Conservation (phyloP, 805 yeast species). For the Cyberlindnera euphorbiiphila region DNA sequence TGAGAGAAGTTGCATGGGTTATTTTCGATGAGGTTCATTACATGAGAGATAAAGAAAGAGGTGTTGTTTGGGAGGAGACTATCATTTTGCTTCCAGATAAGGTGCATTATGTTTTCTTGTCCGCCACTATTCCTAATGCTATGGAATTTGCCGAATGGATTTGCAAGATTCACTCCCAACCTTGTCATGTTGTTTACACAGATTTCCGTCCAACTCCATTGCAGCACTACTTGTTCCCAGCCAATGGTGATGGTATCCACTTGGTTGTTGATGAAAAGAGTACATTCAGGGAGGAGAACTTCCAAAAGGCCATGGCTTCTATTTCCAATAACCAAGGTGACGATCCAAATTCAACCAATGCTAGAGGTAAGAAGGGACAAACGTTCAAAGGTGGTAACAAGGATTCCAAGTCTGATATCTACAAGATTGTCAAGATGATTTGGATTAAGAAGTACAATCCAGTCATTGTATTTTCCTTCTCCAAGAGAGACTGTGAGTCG, state of each 20-base stretch:
- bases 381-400: slow-evolving; percentile 83
- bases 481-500: slow-evolving; percentile 94
- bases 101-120: slow-evolving; percentile 87
- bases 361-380: slow-evolving; percentile 72
- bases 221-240: slow-evolving; percentile 96
- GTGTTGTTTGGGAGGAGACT: slow-evolving; percentile 99
- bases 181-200: slow-evolving; percentile 97
- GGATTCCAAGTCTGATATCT: slow-evolving; percentile 77
- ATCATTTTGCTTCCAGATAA: slow-evolving; percentile 93
- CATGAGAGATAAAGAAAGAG: slow-evolving; percentile 96
- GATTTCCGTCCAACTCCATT: slow-evolving; percentile 98
- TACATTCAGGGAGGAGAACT: slow-evolving; percentile 92
- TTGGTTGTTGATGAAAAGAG: slow-evolving; percentile 97
- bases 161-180: slow-evolving; percentile 89
- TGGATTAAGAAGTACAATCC: slow-evolving; percentile 96
- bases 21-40: slow-evolving; percentile 97
- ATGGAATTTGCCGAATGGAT: slow-evolving; percentile 99
- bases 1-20: slow-evolving; percentile 99
- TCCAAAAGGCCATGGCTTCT: slow-evolving; percentile 97
- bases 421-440: slow-evolving; percentile 96
- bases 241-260: slow-evolving; percentile 98
- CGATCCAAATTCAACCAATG: slow-evolving; percentile 63
- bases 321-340: slow-evolving; percentile 81
- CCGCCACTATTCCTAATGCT: slow-evolving; percentile 97
- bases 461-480: slow-evolving; percentile 96